Conservation (phyloP, 2,329 filamentous ascomycete species). For the Byssothecium circinans region DNA sequence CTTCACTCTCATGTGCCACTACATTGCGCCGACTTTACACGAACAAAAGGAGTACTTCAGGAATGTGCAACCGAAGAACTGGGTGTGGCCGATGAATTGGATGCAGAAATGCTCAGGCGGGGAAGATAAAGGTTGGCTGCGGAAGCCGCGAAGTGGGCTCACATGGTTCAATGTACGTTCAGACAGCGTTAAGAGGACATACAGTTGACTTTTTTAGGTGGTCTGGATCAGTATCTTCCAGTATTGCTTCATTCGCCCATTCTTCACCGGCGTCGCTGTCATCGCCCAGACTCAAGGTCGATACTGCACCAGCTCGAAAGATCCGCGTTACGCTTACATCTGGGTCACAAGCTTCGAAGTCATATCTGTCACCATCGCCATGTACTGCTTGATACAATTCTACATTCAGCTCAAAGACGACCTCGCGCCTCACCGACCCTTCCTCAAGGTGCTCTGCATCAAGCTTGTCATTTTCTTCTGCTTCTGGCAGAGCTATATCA, state of each 20-base stretch:
- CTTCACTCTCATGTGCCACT: slow-evolving; percentile 80
- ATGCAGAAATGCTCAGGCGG: slow-evolving; percentile 71
- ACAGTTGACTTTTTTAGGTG: slow-evolving; percentile 51
- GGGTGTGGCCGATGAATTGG: slow-evolving; percentile 75
- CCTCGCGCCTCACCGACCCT: slow-evolving; percentile 68
- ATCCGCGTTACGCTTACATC: slow-evolving; percentile 77
- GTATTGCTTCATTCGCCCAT: slow-evolving; percentile 78
- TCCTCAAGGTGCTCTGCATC: slow-evolving; percentile 81
- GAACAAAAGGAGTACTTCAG: slow-evolving; percentile 82
- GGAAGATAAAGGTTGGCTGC: slow-evolving; percentile 64
- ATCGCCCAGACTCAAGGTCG: slow-evolving; percentile 67
- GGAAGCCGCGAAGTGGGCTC: slow-evolving; percentile 76
- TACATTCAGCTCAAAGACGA: slow-evolving; percentile 74
- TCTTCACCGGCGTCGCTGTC: slow-evolving; percentile 78
- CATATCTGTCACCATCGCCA: slow-evolving; percentile 74
- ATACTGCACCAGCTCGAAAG: slow-evolving; percentile 80
- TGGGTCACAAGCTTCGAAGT: slow-evolving; percentile 78
- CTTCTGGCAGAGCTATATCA: slow-evolving; percentile 74
- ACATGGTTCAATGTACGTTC: slow-evolving; percentile 81
- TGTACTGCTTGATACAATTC: slow-evolving; percentile 88
- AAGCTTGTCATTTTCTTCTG: slow-evolving; percentile 90
- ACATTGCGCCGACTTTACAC: slow-evolving; percentile 75
- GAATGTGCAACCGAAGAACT: slow-evolving; percentile 65
- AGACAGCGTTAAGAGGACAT: neutral
- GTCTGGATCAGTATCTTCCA: slow-evolving; percentile 83